These are phyloP conservation scores for Torrubiella hemipterigena DNA, from an alignment of 2,329 filamentous ascomycete species.

Conservation along the genomic window DNA sequence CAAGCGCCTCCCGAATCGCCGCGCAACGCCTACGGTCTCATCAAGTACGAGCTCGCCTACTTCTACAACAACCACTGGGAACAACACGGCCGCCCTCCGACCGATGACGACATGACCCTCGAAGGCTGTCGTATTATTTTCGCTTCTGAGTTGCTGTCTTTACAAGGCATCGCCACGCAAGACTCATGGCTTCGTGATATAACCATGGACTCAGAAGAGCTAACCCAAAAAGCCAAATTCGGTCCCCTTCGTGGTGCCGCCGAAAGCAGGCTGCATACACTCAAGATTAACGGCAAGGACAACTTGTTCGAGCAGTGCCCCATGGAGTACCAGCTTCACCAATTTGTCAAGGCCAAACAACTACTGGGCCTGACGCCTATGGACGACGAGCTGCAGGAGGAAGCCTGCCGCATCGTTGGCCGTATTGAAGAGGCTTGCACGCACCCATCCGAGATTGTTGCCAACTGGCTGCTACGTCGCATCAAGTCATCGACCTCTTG, in stretches of 20 bases:
- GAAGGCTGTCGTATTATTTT: slow-evolving; percentile 49
- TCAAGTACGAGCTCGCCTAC: slow-evolving; percentile 45
- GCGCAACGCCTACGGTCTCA: slow-evolving; percentile 47
- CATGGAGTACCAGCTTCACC: slow-evolving; percentile 40
- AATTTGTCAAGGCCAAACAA: slow-evolving; percentile 37
- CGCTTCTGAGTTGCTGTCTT: slow-evolving; percentile 35
- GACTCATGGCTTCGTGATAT: slow-evolving; percentile 47
- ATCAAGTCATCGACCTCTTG: slow-evolving; percentile 38
- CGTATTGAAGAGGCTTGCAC: slow-evolving; percentile 41
- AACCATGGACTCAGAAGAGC: slow-evolving; percentile 34
- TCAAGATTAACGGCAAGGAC: slow-evolving; percentile 46
- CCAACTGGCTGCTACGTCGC: slow-evolving; percentile 44
- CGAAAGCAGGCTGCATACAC: slow-evolving; percentile 33
- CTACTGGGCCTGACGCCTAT: slow-evolving; percentile 46
- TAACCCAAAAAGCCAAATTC: slow-evolving; percentile 32
- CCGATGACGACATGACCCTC: slow-evolving; percentile 41
- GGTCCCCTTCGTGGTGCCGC: slow-evolving; percentile 31
- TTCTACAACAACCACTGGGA: slow-evolving; percentile 34
- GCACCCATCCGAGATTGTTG: slow-evolving; percentile 34
- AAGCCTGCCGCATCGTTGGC: slow-evolving; percentile 45
- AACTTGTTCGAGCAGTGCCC: slow-evolving; percentile 45
- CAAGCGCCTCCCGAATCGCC: slow-evolving; percentile 31
- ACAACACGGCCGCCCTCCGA: slow-evolving; percentile 25
- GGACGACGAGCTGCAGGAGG: slow-evolving; percentile 46
- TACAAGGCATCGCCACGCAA: slow-evolving; percentile 23